phyloP scores from a whole-genome alignment of 2,329 filamentous ascomycete species.

The Neurospora sp. region DNA sequence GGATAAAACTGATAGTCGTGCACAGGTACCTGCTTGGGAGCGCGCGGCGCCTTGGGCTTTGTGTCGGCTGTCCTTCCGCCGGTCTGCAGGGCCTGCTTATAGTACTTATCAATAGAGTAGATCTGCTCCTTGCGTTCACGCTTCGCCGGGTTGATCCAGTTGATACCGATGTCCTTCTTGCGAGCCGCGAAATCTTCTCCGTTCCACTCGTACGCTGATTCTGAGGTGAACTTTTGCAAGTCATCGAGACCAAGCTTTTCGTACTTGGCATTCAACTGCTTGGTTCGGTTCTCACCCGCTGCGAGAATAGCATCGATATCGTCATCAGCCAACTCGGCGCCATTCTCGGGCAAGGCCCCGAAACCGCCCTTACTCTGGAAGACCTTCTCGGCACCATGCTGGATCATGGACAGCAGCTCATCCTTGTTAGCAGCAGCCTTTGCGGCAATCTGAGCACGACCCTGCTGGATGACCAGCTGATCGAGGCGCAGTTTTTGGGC shows the following conservation, averaged over 20 bases:
- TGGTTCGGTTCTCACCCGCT: constrained; percentile 80
- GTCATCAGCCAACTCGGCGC: constrained; percentile 63
- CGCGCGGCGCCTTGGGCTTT: constrained; percentile 91
- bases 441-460: constrained; percentile 78
- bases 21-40: constrained; percentile 82
- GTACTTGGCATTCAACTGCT: constrained; percentile 84
- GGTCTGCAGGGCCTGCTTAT: constrained; percentile 77
- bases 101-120: constrained; percentile 99
- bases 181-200: constrained; percentile 87
- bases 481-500: constrained; percentile 95
- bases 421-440: constrained; percentile 94
- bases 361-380: constrained; percentile 66
- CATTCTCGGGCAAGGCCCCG: constrained; percentile 49
- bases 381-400: constrained; percentile 93
- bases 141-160: constrained; percentile 97
- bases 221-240: constrained; percentile 92
- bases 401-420: constrained; percentile 94
- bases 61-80: constrained; percentile 69
- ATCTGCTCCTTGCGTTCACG: constrained; percentile 96
- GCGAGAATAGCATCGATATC: constrained; percentile 85
- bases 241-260: constrained; percentile 96
- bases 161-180: constrained; percentile 86
- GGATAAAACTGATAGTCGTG: constrained; percentile 99
- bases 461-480: constrained; percentile 96
- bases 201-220: constrained; percentile 98